Conservation (phyloP, 306 rosid genomes). For the Erythrophleum fordii region DNA sequence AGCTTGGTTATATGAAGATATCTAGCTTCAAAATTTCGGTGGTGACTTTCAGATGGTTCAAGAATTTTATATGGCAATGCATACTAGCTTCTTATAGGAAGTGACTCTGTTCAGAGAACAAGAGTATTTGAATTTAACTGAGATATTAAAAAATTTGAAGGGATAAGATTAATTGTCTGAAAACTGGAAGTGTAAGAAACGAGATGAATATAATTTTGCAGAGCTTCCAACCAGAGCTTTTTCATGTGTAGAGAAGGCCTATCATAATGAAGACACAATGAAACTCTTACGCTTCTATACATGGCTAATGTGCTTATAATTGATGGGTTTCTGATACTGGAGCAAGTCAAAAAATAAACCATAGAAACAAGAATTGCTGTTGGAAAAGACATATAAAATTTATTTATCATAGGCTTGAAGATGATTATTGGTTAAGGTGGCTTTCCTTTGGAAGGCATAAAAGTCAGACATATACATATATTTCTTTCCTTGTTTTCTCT, state of each 20-base stretch:
- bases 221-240: not conserved
- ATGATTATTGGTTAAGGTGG: slow-evolving; percentile 12
- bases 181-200: slow-evolving; percentile 7
- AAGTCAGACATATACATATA: slow-evolving; percentile 8
- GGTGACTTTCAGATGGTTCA: slow-evolving; percentile 20
- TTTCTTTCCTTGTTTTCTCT: not conserved
- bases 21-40: slow-evolving; percentile 13
- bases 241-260: not conserved
- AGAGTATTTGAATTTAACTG: slow-evolving; percentile 8
- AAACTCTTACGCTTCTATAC: slow-evolving; percentile 9
- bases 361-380: not conserved
- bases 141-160: slow-evolving; percentile 16
- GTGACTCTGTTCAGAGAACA: slow-evolving; percentile 1
- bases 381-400: slow-evolving; percentile 13
- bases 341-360: slow-evolving; percentile 9
- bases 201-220: not conserved
- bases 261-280: slow-evolving; percentile 2
- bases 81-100: slow-evolving; percentile 22
- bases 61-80: slow-evolving; percentile 9
- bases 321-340: slow-evolving; percentile 19
- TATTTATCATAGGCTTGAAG: not conserved
- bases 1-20: slow-evolving; percentile 7
- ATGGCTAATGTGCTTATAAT: not conserved
- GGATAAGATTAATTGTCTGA: not conserved
- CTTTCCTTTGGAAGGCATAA: slow-evolving; percentile 1